Percentiles rank a stretch among this genome's conserved stretches.
Conservation (phyloP, 441 rosid genomes). For the Eutrema salsugineum region DNA sequence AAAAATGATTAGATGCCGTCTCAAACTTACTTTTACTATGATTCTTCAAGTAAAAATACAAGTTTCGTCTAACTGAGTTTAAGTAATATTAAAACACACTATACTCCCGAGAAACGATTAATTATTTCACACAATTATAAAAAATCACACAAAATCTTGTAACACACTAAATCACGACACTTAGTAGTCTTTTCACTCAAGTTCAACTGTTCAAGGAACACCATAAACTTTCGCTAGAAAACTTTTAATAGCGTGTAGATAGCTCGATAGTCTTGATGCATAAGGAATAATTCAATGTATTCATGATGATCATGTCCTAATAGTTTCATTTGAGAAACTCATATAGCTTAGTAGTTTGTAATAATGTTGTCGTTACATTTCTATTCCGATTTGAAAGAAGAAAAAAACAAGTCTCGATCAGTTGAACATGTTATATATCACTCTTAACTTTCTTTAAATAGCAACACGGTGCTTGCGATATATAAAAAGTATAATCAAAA, state of each 20-base stretch:
- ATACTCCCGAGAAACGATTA: background rate
- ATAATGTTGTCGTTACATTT: background rate
- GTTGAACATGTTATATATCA: background rate
- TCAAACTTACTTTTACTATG: background rate
- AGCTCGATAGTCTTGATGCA: no score
- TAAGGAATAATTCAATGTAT: no score
- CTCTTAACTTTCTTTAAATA: no score
- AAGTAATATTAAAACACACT: background rate
- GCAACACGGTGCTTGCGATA: background rate
- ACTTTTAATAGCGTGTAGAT: no score
- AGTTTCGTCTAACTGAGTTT: background rate
- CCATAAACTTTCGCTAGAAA: no score
- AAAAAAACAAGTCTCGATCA: background rate
- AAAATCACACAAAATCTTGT: background rate
- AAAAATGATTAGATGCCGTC: background rate
- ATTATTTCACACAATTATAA: background rate
- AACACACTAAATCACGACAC: background rate
- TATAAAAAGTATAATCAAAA: background rate
- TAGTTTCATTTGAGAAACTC: background rate
- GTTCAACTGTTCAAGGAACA: no score
- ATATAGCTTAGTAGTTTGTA: background rate
- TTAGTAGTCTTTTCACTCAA: no score
- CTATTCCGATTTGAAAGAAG: background rate
- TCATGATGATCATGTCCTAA: background rate
- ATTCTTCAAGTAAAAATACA: background rate